Percentiles rank a stretch among this genome's conserved stretches.
These are phyloP conservation scores for Papiliotrema nemorosa DNA, from an alignment of 1,284 basidiomycete genomes.

Conservation along the genomic window DNA sequence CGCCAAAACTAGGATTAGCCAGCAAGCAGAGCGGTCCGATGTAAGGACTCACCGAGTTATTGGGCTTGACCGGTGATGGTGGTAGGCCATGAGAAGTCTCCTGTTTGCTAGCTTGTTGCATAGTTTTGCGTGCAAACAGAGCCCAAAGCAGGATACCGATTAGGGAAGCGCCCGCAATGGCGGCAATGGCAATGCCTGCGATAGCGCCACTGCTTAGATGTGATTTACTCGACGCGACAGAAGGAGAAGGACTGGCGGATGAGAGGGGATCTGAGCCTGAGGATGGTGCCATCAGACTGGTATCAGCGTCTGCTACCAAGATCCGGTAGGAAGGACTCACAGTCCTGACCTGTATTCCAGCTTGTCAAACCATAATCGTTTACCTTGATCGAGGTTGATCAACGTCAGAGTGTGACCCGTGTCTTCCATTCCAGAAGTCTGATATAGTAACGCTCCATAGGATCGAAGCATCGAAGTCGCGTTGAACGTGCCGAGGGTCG, in stretches of 20 bases:
- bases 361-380: slow-evolving; percentile 31
- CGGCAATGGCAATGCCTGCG: slow-evolving; percentile 1
- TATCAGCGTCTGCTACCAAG: too few species aligned
- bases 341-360: slow-evolving; percentile 19
- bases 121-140: background rate
- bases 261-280: too few species aligned
- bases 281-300: too few species aligned
- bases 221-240: background rate
- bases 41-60: background rate
- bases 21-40: background rate
- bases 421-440: slow-evolving; percentile 20
- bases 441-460: slow-evolving; percentile 34
- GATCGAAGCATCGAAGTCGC: slow-evolving; percentile 19
- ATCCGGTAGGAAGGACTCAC: slow-evolving; percentile 22
- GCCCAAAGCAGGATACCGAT: background rate
- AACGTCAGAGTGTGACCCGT: slow-evolving; percentile 24
- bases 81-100: background rate
- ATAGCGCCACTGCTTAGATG: background rate
- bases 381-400: slow-evolving; percentile 19
- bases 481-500: slow-evolving; percentile 23
- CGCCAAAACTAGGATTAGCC: slow-evolving; percentile 7
- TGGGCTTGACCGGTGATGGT: background rate
- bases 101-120: background rate
- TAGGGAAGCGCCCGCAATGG: background rate
- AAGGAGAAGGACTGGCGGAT: background rate